Evolutionary conservation across 2,329 filamentous ascomycete genomes (phyloP), one percentile per base, ranked within the genome.

Genomic region (Trichophyton schoenleinii): DNA sequence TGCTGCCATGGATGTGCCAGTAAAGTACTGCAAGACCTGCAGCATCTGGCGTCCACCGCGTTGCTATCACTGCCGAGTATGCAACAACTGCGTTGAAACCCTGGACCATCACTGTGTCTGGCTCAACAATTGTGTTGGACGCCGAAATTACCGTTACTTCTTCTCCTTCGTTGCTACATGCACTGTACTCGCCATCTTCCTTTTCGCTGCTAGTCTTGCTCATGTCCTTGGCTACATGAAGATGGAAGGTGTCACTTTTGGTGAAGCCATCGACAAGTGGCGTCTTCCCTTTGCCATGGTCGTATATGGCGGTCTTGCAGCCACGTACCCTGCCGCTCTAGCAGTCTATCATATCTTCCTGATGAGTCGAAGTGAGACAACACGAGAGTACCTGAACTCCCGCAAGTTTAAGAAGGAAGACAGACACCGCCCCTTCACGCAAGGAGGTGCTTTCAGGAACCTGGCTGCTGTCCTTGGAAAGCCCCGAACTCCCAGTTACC

Each of bases 21-120:
- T 92, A 64, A 97, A 99, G 76, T 96, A 95, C 76, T 99, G 94
- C 82, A 92, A 91, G 71, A 95, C 91, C 18, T 99, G 94, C 79
- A 91, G 91, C 70, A 91, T 99, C 67, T 99, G 94, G 94, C 88
- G 94, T 1, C 94, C 94, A 41, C 91, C 92, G 31, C 88, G 94
- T 62, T 91, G 90, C 62, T 95, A 99, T 71, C 94, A 99, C 76
- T 99, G 94, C 75, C 88, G 94, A 62, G 82, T 96, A 31, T 99
- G 94, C 76, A 92, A 99, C 75, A 96, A 95, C 73, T 99, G 94
- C 72, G 84, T 99, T 63, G 94, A 99, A 74, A 96, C 91, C 0
- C 90, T 96, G 67, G 94, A 99, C 70, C 94, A 99, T 70, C 94
- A 99, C 75, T 99, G 94, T 70, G 91, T 97, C 15, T 99, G 94